These are phyloP conservation scores for Solanum etuberosum DNA, from an alignment of 257 asterid genomes.

Conservation along the genomic window DNA sequence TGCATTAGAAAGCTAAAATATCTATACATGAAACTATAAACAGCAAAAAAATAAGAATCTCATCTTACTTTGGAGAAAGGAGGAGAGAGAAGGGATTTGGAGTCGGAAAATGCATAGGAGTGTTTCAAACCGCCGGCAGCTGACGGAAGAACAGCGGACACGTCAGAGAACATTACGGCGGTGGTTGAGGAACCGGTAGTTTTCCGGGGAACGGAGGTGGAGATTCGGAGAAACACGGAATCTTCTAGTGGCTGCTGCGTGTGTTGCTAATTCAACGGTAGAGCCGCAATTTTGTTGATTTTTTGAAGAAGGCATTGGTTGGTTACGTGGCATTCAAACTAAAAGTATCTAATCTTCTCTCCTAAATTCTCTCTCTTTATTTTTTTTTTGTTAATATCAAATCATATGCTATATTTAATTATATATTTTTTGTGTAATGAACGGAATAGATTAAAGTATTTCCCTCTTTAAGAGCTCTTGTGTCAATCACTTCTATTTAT, in stretches of 20 bases:
- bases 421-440: background rate
- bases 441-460: too few relatives aligned
- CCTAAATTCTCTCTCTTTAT: background rate
- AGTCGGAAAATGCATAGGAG: constrained; percentile 23
- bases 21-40: background rate
- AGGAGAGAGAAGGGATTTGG: constrained; percentile 27
- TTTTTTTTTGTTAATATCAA: background rate
- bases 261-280: background rate
- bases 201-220: background rate
- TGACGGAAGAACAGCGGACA: constrained; percentile 36
- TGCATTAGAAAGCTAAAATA: background rate
- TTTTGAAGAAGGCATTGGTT: background rate
- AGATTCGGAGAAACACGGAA: background rate
- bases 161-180: constrained; percentile 43
- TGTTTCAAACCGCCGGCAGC: constrained; percentile 30
- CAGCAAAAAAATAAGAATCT: background rate
- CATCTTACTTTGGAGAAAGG: constrained; percentile 36
- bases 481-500: background rate
- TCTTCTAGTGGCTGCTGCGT: background rate
- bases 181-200: background rate
- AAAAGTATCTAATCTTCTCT: background rate
- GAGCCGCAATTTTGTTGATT: background rate
- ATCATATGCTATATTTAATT: background rate
- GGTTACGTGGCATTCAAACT: background rate
- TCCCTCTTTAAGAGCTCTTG: too few relatives aligned